Evolutionary conservation across 2,329 filamentous ascomycete genomes (phyloP).

Genomic region (Proliferodiscus dingleyae): DNA sequence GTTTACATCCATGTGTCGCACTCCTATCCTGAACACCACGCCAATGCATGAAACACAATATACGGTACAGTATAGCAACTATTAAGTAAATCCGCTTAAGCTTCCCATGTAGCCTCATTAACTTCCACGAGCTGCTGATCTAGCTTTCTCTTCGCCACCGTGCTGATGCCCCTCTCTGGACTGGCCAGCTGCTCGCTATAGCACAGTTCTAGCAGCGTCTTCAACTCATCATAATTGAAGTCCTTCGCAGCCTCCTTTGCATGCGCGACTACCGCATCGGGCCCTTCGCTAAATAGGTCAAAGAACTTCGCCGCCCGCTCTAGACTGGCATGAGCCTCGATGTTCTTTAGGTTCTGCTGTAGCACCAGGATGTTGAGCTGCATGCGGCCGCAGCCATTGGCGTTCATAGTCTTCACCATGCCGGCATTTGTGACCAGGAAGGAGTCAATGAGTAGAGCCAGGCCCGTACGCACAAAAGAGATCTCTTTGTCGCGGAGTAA

Average conservation of each 20-base stretch:
- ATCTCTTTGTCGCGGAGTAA: slow-evolving; percentile 69
- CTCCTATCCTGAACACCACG: slow-evolving; percentile 12
- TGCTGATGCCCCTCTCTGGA: slow-evolving; percentile 61
- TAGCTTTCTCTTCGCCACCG: slow-evolving; percentile 63
- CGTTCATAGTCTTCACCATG: slow-evolving; percentile 77
- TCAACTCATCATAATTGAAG: slow-evolving; percentile 63
- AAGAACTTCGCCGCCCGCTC: slow-evolving; percentile 63
- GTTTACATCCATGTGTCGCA: too few species aligned
- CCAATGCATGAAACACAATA: slow-evolving; percentile 11
- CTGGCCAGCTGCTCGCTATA: slow-evolving; percentile 64
- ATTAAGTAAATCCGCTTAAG: slow-evolving; percentile 12
- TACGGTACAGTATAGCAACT: background rate
- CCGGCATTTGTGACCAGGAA: slow-evolving; percentile 70
- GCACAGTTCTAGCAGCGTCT: slow-evolving; percentile 59
- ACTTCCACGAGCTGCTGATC: slow-evolving; percentile 65
- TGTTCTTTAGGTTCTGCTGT: slow-evolving; percentile 94
- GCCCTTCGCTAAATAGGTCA: slow-evolving; percentile 59
- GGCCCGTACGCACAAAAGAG: slow-evolving; percentile 69
- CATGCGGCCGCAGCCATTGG: slow-evolving; percentile 77
- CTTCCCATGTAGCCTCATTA: slow-evolving; percentile 68
- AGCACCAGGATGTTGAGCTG: slow-evolving; percentile 90
- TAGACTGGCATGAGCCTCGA: slow-evolving; percentile 67
- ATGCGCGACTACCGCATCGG: slow-evolving; percentile 59
- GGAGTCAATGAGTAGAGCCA: slow-evolving; percentile 72
- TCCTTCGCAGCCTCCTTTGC: slow-evolving; percentile 49